These are phyloP conservation scores for Taphrina pruni DNA, from an alignment of 1,139 yeast species.

Conservation along the genomic window DNA sequence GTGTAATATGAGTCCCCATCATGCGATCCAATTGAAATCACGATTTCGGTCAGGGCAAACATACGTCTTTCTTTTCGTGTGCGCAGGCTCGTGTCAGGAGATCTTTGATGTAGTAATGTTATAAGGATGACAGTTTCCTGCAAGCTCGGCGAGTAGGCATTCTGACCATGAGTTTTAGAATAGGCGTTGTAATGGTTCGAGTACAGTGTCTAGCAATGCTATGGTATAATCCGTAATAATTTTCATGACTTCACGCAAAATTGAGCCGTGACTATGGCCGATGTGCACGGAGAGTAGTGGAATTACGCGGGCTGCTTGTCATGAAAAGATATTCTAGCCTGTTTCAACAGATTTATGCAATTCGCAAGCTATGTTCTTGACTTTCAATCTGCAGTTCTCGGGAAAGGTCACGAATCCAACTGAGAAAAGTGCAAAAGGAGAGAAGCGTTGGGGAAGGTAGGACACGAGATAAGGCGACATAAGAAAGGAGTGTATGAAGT, in stretches of 20 bases:
- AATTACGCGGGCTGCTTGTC: background rate
- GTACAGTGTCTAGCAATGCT: conserved; percentile 5
- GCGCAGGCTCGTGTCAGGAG: background rate
- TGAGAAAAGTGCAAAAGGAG: no score
- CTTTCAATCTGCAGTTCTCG: no score
- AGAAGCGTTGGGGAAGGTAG: no score
- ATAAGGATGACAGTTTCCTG: background rate
- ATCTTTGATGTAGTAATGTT: background rate
- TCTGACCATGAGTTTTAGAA: background rate
- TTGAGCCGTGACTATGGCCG: no score
- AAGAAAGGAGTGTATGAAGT: conserved; percentile 25
- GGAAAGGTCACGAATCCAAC: no score
- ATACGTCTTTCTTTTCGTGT: background rate
- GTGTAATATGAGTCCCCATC: background rate
- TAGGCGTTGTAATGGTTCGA: conserved; percentile 1
- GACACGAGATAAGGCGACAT: background rate
- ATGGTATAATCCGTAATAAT: background rate
- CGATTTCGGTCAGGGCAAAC: background rate
- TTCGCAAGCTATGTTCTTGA: no score
- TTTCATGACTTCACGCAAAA: no score
- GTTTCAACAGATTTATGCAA: background rate
- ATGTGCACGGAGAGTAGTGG: no score
- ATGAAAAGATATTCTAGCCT: background rate
- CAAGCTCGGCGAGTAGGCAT: background rate
- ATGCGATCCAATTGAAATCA: no score